Evolutionary conservation across 768 basidiomycete species (phyloP), one percentile per base, ranked within the genome.

Genomic region (Rhizopogon vulgaris): DNA sequence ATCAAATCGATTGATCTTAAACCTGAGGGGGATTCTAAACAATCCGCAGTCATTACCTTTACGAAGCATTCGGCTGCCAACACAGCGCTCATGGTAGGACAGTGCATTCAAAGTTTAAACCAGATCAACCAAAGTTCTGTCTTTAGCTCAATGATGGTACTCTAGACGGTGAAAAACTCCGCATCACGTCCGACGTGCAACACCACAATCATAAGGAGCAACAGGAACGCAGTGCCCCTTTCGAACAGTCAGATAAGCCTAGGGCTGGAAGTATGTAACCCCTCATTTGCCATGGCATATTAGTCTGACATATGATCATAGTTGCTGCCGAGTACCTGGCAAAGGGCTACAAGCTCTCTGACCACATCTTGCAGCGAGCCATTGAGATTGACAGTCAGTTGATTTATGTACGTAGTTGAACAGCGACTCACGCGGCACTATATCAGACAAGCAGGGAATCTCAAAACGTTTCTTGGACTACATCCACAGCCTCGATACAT

Each of bases 291-390:
- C 14, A 39, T 10, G 22, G 11, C 28, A 28, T 50, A 30, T 8
- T 30, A 47, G 24, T 17, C 34, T 52, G 60, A 17, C 38, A 34
- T 14, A 4, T 38, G 3, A 27, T 55, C 52, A 55, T 63, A 83
- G 91, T 96, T 61, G 87, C 89, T 25, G 94, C 95, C 27, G 95
- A 97, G 67, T 92, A 94, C 68, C 80, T 99, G 41, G 92, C 95
- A 1, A 83, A 81, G 62, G 96, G 95, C 1, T 97, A 98, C 71
- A 62, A 63, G 47, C 78, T 98, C 25, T 82, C 84, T 15, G 94
- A 98, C 63, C 63, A 75, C 43, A 78, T 94, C 58, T 75, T 98
- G 41, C 76, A 87, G 58, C 79, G 79, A 45, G 87, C 90, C 42
- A 90, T 92, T 58, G 87, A 90, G 34, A 72, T 89, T n/a, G 88